These are phyloP conservation scores for Ganoderma sinense DNA, from an alignment of 1,284 basidiomycete species.

Conservation along the genomic window DNA sequence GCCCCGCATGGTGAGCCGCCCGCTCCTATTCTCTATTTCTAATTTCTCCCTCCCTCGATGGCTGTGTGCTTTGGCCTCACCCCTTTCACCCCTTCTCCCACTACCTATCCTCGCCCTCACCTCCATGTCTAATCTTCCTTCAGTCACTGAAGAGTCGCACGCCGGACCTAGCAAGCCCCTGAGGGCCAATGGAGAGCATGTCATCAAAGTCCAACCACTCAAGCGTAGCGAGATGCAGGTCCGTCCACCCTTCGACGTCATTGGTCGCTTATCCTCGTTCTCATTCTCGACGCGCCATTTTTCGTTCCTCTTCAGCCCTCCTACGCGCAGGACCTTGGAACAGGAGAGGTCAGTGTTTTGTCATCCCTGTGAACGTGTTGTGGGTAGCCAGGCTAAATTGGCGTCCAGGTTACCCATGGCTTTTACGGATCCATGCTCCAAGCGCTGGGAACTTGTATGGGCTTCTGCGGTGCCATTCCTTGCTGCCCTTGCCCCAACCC, in stretches of 20 bases:
- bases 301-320: slow-evolving; percentile 62
- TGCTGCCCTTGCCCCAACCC: slow-evolving; percentile 87
- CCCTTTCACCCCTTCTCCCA: slow-evolving; percentile 23
- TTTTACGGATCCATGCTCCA: slow-evolving; percentile 87
- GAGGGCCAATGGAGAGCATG: slow-evolving; percentile 41
- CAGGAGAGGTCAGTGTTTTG: slow-evolving; percentile 52
- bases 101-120: slow-evolving; percentile 17
- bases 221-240: slow-evolving; percentile 89
- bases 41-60: neutral
- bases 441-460: slow-evolving; percentile 62
- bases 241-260: slow-evolving; percentile 26
- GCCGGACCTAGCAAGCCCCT: slow-evolving; percentile 36
- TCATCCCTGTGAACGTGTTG: neutral
- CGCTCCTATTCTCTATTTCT: slow-evolving; percentile 7
- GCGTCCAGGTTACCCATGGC: slow-evolving; percentile 76
- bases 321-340: slow-evolving; percentile 89
- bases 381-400: slow-evolving; percentile 12
- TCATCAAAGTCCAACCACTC: slow-evolving; percentile 81
- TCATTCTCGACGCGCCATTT: slow-evolving; percentile 18
- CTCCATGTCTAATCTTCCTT: slow-evolving; percentile 15
- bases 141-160: slow-evolving; percentile 48
- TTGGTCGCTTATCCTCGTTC: slow-evolving; percentile 32
- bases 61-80: slow-evolving; percentile 12
- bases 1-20: slow-evolving; percentile 66
- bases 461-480: slow-evolving; percentile 81